Evolutionary conservation across 495 filamentous ascomycete genomes (phyloP).

Genomic region (Penicillium paradoxum): DNA sequence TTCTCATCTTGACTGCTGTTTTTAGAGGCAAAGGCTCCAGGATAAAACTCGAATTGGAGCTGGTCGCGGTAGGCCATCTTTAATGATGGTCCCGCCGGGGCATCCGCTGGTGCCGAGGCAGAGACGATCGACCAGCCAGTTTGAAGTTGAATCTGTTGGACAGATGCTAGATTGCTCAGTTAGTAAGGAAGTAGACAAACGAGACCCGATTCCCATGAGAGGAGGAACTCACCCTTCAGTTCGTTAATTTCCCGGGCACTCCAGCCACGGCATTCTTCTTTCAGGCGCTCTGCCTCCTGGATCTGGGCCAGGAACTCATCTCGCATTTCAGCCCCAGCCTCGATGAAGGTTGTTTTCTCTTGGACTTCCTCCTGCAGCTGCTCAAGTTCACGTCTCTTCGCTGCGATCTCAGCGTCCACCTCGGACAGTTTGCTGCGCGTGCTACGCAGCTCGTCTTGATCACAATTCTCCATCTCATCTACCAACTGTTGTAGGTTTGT

Average conservation of each 20-base stretch:
- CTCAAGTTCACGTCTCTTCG: slow-evolving; percentile 60
- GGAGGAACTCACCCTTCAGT: slow-evolving; percentile 55
- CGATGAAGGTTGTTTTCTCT: slow-evolving; percentile 57
- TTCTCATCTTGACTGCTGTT: slow-evolving; percentile 13
- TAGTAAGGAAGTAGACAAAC: neutral
- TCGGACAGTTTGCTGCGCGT: slow-evolving; percentile 59
- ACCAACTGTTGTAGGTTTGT: slow-evolving; percentile 62
- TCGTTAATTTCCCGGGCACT: slow-evolving; percentile 68
- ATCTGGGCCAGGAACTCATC: slow-evolving; percentile 67
- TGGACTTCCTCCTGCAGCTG: slow-evolving; percentile 58
- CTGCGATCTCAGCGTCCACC: slow-evolving; percentile 61
- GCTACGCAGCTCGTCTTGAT: slow-evolving; percentile 68
- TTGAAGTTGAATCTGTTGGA: slow-evolving; percentile 60
- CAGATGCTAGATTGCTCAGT: slow-evolving; percentile 47
- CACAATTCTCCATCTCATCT: slow-evolving; percentile 70
- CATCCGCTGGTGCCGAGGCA: slow-evolving; percentile 40
- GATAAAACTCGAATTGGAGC: slow-evolving; percentile 72
- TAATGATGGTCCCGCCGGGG: slow-evolving; percentile 46
- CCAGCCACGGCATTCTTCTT: slow-evolving; percentile 87
- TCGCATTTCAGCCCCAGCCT: slow-evolving; percentile 57
- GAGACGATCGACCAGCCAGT: slow-evolving; percentile 75
- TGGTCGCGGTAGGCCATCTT: slow-evolving; percentile 76
- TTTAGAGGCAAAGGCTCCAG: slow-evolving; percentile 49
- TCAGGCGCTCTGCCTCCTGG: slow-evolving; percentile 72
- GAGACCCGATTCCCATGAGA: slow-evolving; percentile 3